phyloP scores from a whole-genome alignment of 1,139 yeast species.

The Kodamaea sp. region DNA sequence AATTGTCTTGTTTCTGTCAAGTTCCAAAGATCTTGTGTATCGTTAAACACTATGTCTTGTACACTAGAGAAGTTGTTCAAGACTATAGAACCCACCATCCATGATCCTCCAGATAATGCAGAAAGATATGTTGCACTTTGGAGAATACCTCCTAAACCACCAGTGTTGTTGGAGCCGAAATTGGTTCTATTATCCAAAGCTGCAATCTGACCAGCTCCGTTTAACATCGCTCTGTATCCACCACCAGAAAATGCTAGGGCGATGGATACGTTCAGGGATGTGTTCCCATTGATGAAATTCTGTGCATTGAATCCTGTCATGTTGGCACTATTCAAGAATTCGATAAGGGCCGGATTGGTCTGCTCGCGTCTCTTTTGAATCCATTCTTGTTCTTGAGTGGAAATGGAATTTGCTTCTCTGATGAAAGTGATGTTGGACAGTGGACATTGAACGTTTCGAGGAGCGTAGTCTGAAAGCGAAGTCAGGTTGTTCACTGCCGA shows the following conservation, averaged over 20 bases:
- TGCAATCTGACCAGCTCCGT: slow-evolving; percentile 84
- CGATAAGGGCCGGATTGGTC: slow-evolving; percentile 53
- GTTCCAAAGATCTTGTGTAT: slow-evolving; percentile 36
- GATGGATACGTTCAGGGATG: slow-evolving; percentile 45
- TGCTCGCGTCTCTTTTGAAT: slow-evolving; percentile 49
- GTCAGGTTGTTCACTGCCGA: slow-evolving; percentile 59
- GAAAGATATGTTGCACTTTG: slow-evolving; percentile 40
- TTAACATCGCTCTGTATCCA: slow-evolving; percentile 87
- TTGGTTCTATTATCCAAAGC: slow-evolving; percentile 77
- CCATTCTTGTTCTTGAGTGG: slow-evolving; percentile 42
- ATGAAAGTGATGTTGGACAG: slow-evolving; percentile 20
- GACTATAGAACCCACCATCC: slow-evolving; percentile 38
- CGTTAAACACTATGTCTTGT: slow-evolving; percentile 33
- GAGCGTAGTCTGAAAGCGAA: slow-evolving; percentile 51
- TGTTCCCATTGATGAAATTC: slow-evolving; percentile 41
- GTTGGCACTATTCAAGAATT: slow-evolving; percentile 59
- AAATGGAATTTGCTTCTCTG: slow-evolving; percentile 35
- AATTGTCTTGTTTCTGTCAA: slow-evolving; percentile 31
- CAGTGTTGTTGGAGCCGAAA: slow-evolving; percentile 50
- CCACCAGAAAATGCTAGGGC: slow-evolving; percentile 90
- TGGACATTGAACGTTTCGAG: slow-evolving; percentile 63
- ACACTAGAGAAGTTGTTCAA: slow-evolving; percentile 38
- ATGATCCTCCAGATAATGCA: slow-evolving; percentile 44
- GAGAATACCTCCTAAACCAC: slow-evolving; percentile 45
- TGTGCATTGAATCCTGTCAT: slow-evolving; percentile 59